phyloP scores from a whole-genome alignment of 1,284 basidiomycete genomes.

The Tilletia walkeri region DNA sequence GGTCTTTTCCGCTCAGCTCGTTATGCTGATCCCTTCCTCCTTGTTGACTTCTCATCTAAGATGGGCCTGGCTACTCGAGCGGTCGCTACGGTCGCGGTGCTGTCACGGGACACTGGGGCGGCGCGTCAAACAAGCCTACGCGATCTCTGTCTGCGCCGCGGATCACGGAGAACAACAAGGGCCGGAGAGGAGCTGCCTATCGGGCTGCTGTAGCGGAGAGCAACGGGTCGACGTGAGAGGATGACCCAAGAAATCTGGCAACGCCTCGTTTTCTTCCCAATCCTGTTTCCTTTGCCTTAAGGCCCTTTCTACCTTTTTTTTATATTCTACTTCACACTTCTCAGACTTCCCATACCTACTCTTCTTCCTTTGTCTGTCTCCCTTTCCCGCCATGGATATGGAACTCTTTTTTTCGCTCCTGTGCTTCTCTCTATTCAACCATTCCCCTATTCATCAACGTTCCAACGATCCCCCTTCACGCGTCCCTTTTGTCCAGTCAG shows the following conservation, averaged over 20 bases:
- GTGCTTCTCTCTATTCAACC: too few relatives aligned
- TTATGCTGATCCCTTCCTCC: too few relatives aligned
- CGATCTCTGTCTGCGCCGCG: neutral
- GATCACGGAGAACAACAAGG: conserved; percentile 10
- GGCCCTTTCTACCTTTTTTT: too few relatives aligned
- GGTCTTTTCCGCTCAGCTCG: too few relatives aligned
- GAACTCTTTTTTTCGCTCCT: too few relatives aligned
- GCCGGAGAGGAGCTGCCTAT: conserved; percentile 6
- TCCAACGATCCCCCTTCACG: too few relatives aligned
- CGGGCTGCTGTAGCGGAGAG: neutral
- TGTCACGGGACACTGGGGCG: conserved; percentile 18
- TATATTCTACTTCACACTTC: too few relatives aligned
- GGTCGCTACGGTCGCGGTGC: conserved; percentile 37
- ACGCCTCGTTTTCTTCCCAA: too few relatives aligned
- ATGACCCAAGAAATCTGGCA: neutral
- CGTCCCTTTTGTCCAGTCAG: too few relatives aligned
- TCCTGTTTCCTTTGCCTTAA: too few relatives aligned
- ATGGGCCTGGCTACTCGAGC: conserved; percentile 49
- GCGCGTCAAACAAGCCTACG: conserved; percentile 11
- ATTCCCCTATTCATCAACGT: too few relatives aligned
- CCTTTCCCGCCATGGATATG: too few relatives aligned
- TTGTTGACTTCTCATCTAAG: conserved; percentile 9
- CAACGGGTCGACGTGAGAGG: neutral
- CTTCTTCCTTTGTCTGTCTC: neutral
- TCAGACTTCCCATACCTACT: neutral